Base-by-base conservation (phyloP, 2,329 filamentous ascomycete genomes). In the Lasiodiplodia citricola region DNA sequence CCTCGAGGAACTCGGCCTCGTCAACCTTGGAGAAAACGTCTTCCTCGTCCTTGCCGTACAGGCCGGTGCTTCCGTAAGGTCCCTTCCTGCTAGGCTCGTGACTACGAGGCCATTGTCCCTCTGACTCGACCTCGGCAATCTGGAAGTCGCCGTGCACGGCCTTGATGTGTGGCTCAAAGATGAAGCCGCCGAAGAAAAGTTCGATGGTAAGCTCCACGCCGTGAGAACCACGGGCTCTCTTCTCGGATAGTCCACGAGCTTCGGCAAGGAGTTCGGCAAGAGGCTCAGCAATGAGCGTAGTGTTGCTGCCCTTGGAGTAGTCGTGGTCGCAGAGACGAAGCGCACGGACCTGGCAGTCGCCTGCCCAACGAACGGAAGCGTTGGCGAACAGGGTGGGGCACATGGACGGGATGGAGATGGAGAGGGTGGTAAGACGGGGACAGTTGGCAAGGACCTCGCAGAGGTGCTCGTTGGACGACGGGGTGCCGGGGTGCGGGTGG, bases 171-270 rank as follows among this genome's bases (percentile, higher is more conserved):
- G 83, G 83, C 68, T 85, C 82, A 73, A 86, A 86, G 71, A 86
- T 85, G 75, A 80, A 83, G 69, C 83, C 83, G 2, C 82, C 82
- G 72, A 84, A 85, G 79, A 86, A 86, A 35, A 86, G 75, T 71
- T 86, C 83, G 57, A 85, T 77, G 67, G 80, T 80, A 2, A 86
- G 78, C 31, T 81, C 76, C 35, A 72, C 74, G 8, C 79, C 79
- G 38, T 79, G 74, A 28, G 76, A 73, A 69, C 78, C 78, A 14
- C 79, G 77, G 4, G 77, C 76, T 35, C 81, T 81, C 5, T 75
- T 74, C 18, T 73, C 71, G 56, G 83, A 80, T 37, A 85, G 78
- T 7, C 68, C 69, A 50, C 83, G 81, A 14, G 82, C 81, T 54
- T 82, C 75, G 54, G 78, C 70, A 23, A 85, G 80, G 21, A 83